Evolutionary conservation across 805 yeast species (phyloP), one percentile per base, ranked within the genome.

Genomic region (Cyberlindnera xishuangbannaensis): DNA sequence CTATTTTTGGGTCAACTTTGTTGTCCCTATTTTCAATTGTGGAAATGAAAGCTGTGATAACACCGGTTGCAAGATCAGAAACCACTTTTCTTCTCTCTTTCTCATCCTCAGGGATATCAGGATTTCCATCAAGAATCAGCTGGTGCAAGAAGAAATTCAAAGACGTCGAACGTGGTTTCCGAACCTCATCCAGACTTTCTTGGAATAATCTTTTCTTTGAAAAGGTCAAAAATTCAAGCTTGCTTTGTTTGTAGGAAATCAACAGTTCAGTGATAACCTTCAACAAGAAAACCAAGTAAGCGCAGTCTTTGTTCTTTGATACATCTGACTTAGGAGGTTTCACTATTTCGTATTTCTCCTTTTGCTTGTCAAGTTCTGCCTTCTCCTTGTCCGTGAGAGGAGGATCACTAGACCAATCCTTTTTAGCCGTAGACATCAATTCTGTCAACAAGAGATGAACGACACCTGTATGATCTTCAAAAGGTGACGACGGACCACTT

Each of bases 171-270:
- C 90, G 67, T 3, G 95, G 94, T 48, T 78, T 84, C 12, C 67
- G 60, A 3, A 60, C 50, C 11, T 62, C 72, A 2, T 39, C 42
- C 2, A 23, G 29, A 4, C 37, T 31, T n/a, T n/a, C n/a, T 37
- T 22, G 34, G 52, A 48, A 49, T 33, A 48, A 34, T 39, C 39
- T 53, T 52, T 78, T 76, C 63, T 78, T 80, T 2, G 90, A 76
- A 45, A 74, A 88, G 0, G 90, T 78, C 36, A 87, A 60, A 48
- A 88, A 82, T 47, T 87, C 95, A 31, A 83, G 67, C 53, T 88
- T 88, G 31, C 87, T 74, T 41, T 78, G 79, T 41, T 78, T 81
- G 53, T 87, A 88, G 2, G 95, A 83, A 2, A 78, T 73, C 7
- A 88, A 56, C 7, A 86, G 58, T 45, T 88, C 97, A 1, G 78